Conservation (phyloP, 257 asterid genomes). For the Solanum piurae region DNA sequence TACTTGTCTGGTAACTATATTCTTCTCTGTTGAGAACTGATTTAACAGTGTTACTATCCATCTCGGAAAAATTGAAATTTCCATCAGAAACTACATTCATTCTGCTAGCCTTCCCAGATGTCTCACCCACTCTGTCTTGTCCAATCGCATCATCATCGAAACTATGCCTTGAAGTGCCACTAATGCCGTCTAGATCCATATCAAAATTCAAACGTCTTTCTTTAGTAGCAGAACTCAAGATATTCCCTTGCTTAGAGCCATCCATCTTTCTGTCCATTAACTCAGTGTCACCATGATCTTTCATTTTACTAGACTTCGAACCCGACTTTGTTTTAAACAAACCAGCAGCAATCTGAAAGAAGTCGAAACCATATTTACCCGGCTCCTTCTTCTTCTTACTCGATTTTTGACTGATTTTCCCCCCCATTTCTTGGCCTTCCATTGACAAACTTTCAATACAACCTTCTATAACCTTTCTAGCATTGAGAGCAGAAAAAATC, state of each 20-base stretch:
- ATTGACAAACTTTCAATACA: slow-evolving; percentile 24
- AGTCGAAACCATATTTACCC: slow-evolving; percentile 20
- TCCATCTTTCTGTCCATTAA: slow-evolving; percentile 19
- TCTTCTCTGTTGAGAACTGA: slow-evolving; percentile 23
- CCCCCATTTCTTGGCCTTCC: slow-evolving; percentile 31
- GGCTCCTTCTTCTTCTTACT: slow-evolving; percentile 35
- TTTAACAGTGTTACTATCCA: slow-evolving; percentile 22
- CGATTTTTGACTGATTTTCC: slow-evolving; percentile 19
- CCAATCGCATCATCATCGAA: slow-evolving; percentile 3
- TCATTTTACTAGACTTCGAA: slow-evolving; percentile 22
- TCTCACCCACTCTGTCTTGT: slow-evolving; percentile 10
- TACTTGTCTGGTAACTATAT: slow-evolving; percentile 31
- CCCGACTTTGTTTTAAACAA: slow-evolving; percentile 34
- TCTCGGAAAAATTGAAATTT: slow-evolving; percentile 13
- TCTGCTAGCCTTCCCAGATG: slow-evolving; percentile 14
- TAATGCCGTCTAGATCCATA: slow-evolving; percentile 9
- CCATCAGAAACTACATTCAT: slow-evolving; percentile 16
- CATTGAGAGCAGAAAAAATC: slow-evolving; percentile 15
- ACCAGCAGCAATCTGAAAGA: slow-evolving; percentile 22
- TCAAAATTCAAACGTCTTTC: slow-evolving; percentile 16
- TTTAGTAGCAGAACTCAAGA: slow-evolving; percentile 29
- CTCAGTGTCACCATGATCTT: slow-evolving; percentile 22
- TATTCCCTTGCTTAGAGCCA: slow-evolving; percentile 21
- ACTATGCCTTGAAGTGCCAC: slow-evolving; percentile 2
- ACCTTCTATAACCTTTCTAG: slow-evolving; percentile 33